Base-by-base conservation (phyloP, 352 stramenopile genomes). In the Pythium guiyangense region DNA sequence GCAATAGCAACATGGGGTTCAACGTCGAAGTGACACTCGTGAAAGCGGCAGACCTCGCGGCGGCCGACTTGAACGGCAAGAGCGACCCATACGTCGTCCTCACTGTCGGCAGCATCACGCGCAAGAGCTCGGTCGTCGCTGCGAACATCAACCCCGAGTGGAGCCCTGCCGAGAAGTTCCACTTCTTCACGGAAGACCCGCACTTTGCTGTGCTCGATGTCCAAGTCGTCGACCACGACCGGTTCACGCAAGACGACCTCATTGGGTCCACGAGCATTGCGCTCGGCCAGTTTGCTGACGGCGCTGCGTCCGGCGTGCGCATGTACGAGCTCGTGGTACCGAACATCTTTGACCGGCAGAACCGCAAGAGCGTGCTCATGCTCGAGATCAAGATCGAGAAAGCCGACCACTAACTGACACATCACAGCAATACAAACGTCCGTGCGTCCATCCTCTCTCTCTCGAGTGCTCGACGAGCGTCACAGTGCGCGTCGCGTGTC, bases 1-100 rank as follows among this genome's bases (percentile, higher is more conserved):
- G 4, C 4, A 35, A 8, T n/a, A 42, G 29, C 8, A 47, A 6
- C 34, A 68, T 51, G 64, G 83, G 86, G 69, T 75, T 77, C 62
- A 63, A 74, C 25, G 77, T 92, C 15, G 64, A 88, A 66, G 77
- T 92, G 62, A 89, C 70, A 51, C 77, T 92, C 48, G 55, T 78
- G 52, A 88, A 87, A 57, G 79, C 76, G 17, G 72, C 72, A 48
- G 80, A 91, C 59, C 66, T 94, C 31, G 67, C 84, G 12, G 67
- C 78, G 14, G 81, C 79, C 62, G 84, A 94, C 74, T 85, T 83
- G 39, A 88, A 86, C 62, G 82, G 84, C 67, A 94, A 94, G 71
- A 90, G 78, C 57, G 84, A 94, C 63, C 84, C 84, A 56, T 92
- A 94, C 62, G 70, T 92, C 42, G 67, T 82, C 26, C 88, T 94